These are phyloP conservation scores for Schizopora paradoxa DNA, from an alignment of 1,284 basidiomycete genomes.

Conservation along the genomic window DNA sequence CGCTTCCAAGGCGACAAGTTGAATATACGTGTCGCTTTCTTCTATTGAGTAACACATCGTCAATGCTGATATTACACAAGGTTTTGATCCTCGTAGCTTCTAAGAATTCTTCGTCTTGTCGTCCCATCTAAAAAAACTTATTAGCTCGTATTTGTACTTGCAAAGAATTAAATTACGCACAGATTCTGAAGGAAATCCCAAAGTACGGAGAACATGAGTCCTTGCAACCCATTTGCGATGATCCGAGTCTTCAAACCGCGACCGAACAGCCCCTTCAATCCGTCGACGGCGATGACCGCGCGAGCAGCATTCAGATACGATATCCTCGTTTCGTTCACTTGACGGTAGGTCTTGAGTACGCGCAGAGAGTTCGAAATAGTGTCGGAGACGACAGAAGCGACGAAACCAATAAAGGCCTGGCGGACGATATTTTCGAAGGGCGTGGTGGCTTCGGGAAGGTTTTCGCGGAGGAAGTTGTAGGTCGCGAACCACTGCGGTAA, in stretches of 20 bases:
- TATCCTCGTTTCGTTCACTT: conserved; percentile 76
- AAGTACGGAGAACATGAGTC: conserved; percentile 77
- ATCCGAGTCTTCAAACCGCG: conserved; percentile 81
- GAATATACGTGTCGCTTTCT: no score
- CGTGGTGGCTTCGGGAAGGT: conserved; percentile 54
- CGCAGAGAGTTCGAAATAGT: conserved; percentile 80
- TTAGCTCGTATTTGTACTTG: no score
- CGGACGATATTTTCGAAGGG: conserved; percentile 57
- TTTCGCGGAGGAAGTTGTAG: conserved; percentile 73
- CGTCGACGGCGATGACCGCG: conserved; percentile 62
- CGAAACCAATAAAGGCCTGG: conserved; percentile 85
- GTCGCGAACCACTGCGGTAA: conserved; percentile 63
- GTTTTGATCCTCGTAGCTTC: no score
- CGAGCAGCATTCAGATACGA: conserved; percentile 68
- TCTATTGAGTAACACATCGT: no score
- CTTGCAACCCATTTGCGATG: conserved; percentile 80
- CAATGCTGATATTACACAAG: no score
- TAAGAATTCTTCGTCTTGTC: no score
- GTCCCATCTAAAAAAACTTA: no score
- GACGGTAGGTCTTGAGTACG: conserved; percentile 90
- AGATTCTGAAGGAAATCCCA: conserved; percentile 84
- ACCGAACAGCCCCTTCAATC: conserved; percentile 64
- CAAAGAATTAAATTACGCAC: conserved; percentile 39
- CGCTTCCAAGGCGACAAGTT: no score
- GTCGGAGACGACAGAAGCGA: conserved; percentile 76